Evolutionary conservation across 306 rosid species (phyloP).

Genomic region (Sicyos baderoa): DNA sequence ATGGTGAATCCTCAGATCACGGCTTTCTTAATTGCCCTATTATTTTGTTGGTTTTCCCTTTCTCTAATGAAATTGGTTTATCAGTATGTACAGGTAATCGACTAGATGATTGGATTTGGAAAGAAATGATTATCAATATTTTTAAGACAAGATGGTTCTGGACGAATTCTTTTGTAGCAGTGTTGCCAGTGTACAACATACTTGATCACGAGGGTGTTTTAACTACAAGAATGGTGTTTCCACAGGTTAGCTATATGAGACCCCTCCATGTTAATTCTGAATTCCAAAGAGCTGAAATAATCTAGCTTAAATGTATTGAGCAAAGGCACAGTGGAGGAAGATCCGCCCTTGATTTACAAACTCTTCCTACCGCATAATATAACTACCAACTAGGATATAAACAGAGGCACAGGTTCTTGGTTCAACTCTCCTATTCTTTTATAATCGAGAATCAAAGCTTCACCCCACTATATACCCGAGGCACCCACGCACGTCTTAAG

Average conservation of each 20-base stretch:
- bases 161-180: not conserved
- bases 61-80: not conserved
- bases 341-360: not conserved
- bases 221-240: not conserved
- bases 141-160: slow-evolving; percentile 7
- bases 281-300: not conserved
- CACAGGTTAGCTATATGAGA: too few relatives aligned
- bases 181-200: not conserved
- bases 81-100: not conserved
- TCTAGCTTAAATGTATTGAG: not conserved
- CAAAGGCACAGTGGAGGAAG: not conserved
- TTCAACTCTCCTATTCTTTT: not conserved
- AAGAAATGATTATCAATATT: not conserved
- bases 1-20: not conserved
- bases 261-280: too few relatives aligned
- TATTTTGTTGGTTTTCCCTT: not conserved
- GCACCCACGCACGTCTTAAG: too few relatives aligned
- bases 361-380: not conserved
- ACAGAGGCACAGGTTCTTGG: not conserved
- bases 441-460: too few relatives aligned
- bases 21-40: not conserved
- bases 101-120: not conserved
- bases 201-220: not conserved
- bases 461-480: too few relatives aligned
- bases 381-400: not conserved